Evolutionary conservation across 768 basidiomycete species (phyloP).

Genomic region (Naganishia onofrii): DNA sequence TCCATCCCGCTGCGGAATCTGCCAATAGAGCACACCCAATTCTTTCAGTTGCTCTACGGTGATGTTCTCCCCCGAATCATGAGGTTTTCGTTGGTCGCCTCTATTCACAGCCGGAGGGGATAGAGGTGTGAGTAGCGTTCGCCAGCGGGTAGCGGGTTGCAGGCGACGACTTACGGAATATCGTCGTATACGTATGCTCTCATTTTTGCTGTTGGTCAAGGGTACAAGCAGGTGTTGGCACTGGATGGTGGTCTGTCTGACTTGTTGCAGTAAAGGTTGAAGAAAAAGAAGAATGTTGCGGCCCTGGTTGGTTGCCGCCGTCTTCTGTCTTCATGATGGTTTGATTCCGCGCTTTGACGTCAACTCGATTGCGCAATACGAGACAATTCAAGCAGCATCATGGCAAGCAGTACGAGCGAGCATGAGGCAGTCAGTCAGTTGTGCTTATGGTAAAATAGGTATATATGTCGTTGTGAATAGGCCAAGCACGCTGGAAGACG

Average conservation of each 20-base stretch:
- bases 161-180: slow-evolving; percentile 24
- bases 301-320: too few relatives aligned
- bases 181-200: slow-evolving; percentile 53
- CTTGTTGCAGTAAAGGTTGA: too few relatives aligned
- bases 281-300: background rate
- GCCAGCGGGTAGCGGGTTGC: background rate
- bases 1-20: slow-evolving; percentile 62
- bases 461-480: too few relatives aligned
- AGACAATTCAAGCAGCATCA: too few relatives aligned
- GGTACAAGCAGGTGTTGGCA: background rate
- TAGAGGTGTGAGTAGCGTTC: background rate
- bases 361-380: slow-evolving; percentile 12
- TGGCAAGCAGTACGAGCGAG: too few relatives aligned
- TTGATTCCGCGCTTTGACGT: background rate
- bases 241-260: background rate
- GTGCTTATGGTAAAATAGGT: too few relatives aligned
- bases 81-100: slow-evolving; percentile 76
- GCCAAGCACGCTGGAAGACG: too few relatives aligned
- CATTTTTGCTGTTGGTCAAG: slow-evolving; percentile 33
- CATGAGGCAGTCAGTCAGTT: too few relatives aligned
- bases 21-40: slow-evolving; percentile 68
- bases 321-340: background rate
- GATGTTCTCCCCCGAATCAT: slow-evolving; percentile 64
- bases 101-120: slow-evolving; percentile 47
- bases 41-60: slow-evolving; percentile 56